A percentile compares a stretch with the other conserved stretches of the same genome.
These are phyloP conservation scores for Vickermania spadyakhi DNA, from an alignment of 208 protist genomes.

Conservation along the genomic window DNA sequence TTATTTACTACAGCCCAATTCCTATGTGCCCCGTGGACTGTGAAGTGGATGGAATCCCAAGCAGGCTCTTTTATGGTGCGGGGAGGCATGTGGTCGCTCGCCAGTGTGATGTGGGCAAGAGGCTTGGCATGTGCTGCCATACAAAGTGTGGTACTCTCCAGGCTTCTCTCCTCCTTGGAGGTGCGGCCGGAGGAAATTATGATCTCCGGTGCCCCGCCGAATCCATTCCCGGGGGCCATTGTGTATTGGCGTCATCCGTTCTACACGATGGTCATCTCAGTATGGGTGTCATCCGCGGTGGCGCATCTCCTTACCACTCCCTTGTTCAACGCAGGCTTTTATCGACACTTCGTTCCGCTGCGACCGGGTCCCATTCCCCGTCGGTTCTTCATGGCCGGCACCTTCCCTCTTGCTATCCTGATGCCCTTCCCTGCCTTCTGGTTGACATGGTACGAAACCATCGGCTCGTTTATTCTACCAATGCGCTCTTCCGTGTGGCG, in stretches of 20 bases:
- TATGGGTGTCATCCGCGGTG: conserved; percentile 20
- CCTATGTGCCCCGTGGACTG: conserved; percentile 39
- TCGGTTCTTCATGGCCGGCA: conserved; percentile 23
- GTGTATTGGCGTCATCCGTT: conserved; percentile 70
- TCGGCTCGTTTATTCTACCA: conserved; percentile 56
- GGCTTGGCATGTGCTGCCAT: conserved; percentile 28
- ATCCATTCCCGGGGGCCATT: background rate
- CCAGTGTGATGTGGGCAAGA: conserved; percentile 27
- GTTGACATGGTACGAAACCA: conserved; percentile 69
- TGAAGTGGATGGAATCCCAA: conserved; percentile 65
- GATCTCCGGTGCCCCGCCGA: background rate
- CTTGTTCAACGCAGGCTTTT: conserved; percentile 40
- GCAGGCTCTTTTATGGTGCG: conserved; percentile 47
- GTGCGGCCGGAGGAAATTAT: conserved; percentile 2
- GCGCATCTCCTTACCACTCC: conserved; percentile 45
- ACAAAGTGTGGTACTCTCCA: conserved; percentile 20
- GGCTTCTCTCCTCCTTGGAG: background rate
- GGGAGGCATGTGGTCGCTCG: conserved; percentile 74
- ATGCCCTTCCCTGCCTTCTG: conserved; percentile 56
- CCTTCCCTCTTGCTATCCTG: conserved; percentile 25
- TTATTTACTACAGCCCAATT: conserved; percentile 46
- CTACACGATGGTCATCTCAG: conserved; percentile 43
- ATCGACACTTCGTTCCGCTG: conserved; percentile 56
- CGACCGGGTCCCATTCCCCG: conserved; percentile 25
- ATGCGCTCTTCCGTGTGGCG: conserved; percentile 58